These are phyloP conservation scores for Coemansia sp. DNA, from an alignment of 192 early-diverging fungal species.

Conservation along the genomic window DNA sequence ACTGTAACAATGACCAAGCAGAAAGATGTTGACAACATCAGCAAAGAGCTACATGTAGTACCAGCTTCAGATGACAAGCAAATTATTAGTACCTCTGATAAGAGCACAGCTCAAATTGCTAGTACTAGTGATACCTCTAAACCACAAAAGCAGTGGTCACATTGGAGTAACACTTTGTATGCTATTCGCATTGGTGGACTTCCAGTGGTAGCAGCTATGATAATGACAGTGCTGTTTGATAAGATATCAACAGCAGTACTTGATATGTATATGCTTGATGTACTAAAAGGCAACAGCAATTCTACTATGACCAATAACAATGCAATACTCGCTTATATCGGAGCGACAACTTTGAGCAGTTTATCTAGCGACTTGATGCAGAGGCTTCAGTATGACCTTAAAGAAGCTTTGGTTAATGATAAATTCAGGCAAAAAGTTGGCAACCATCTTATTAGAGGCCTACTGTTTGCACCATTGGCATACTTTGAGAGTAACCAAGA, in stretches of 20 bases:
- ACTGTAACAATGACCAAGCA: conserved; percentile 27
- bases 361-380: not conserved
- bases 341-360: not conserved
- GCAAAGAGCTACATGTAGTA: not conserved
- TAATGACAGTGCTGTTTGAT: not conserved
- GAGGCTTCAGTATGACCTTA: not conserved
- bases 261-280: not conserved
- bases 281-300: not conserved
- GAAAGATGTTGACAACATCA: not conserved
- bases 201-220: not conserved
- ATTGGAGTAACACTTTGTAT: conserved; percentile 60
- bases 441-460: not conserved
- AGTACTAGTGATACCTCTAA: not conserved
- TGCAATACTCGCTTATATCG: not conserved
- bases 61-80: not conserved
- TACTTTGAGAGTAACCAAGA: not conserved
- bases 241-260: not conserved
- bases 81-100: not conserved
- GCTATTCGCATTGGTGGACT: conserved; percentile 13
- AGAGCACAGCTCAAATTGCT: not conserved
- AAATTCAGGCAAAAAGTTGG: not conserved
- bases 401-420: not conserved
- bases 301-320: not conserved
- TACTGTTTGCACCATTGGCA: not conserved
- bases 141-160: not conserved